phyloP scores from a whole-genome alignment of 768 basidiomycete genomes.

The Kwoniella dejecticola region DNA sequence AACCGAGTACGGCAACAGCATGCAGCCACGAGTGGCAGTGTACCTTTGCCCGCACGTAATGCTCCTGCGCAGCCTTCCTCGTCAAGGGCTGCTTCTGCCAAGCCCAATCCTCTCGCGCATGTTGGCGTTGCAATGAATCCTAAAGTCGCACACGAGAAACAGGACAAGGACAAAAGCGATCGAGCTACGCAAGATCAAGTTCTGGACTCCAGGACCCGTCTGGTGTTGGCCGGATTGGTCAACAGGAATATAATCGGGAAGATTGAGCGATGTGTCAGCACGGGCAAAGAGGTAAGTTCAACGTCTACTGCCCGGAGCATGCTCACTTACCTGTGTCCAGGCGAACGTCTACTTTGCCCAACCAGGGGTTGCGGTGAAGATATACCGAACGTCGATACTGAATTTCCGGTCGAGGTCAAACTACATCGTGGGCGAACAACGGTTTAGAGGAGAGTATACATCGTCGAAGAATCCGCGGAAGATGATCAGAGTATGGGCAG shows the following conservation, averaged over 20 bases:
- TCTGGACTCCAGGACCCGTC: slow-evolving; percentile 87
- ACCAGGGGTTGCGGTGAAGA: slow-evolving; percentile 75
- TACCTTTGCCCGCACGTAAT: slow-evolving; percentile 45
- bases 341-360: slow-evolving; percentile 70
- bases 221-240: slow-evolving; percentile 95
- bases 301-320: too few species aligned
- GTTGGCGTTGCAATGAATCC: slow-evolving; percentile 74
- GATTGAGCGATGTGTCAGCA: slow-evolving; percentile 94
- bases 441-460: slow-evolving; percentile 79
- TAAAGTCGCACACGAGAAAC: slow-evolving; percentile 84
- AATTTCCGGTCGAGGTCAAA: slow-evolving; percentile 96
- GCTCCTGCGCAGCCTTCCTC: slow-evolving; percentile 66
- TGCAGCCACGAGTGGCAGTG: slow-evolving; percentile 58
- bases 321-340: slow-evolving; percentile 57
- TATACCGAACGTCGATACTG: slow-evolving; percentile 97
- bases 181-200: slow-evolving; percentile 97
- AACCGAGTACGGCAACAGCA: slow-evolving; percentile 91
- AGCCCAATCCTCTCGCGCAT: slow-evolving; percentile 31
- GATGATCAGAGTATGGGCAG: slow-evolving; percentile 98
- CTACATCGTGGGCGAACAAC: slow-evolving; percentile 92
- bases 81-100: slow-evolving; percentile 7
- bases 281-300: slow-evolving; percentile 85
- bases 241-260: slow-evolving; percentile 82
- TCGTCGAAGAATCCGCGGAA: slow-evolving; percentile 86
- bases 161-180: slow-evolving; percentile 96